These are phyloP conservation scores for Lachnellula willkommii DNA, from an alignment of 2,329 filamentous ascomycete species.

Conservation along the genomic window DNA sequence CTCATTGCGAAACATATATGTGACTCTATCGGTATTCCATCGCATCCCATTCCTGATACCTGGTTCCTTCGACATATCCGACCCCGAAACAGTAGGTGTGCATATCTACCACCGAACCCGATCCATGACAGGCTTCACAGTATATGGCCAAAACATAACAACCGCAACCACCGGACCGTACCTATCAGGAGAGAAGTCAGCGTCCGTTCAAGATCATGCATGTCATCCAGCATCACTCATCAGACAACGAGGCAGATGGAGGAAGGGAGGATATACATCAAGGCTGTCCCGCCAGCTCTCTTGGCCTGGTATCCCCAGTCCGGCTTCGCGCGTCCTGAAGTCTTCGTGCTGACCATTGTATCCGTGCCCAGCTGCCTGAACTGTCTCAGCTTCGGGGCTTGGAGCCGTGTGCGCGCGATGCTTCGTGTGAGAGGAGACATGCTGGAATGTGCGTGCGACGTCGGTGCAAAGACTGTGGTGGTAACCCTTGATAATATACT, in stretches of 20 bases:
- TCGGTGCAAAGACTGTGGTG: neutral
- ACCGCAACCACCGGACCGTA: constrained; percentile 18
- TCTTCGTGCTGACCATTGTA: constrained; percentile 7
- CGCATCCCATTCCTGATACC: neutral
- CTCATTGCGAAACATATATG: neutral
- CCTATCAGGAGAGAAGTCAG: constrained; percentile 8
- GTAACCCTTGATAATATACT: neutral
- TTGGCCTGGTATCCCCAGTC: constrained; percentile 20
- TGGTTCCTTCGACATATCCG: neutral
- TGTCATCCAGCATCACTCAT: neutral
- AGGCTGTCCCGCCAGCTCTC: constrained; percentile 15
- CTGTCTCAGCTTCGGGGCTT: constrained; percentile 1
- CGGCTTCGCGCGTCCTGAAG: neutral
- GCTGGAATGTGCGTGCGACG: neutral
- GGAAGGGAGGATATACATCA: constrained; percentile 17
- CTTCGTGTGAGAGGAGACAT: constrained; percentile 11
- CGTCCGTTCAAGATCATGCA: neutral
- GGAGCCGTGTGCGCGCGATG: constrained; percentile 14
- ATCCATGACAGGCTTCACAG: constrained; percentile 16
- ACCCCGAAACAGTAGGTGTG: neutral
- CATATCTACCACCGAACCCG: constrained; percentile 1
- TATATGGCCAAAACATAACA: constrained; percentile 22
- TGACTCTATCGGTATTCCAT: neutral
- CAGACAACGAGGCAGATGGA: neutral
- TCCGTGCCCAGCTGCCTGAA: neutral